Evolutionary conservation across 2,329 filamentous ascomycete genomes (phyloP).

Genomic region (Fusarium pseudocircinatum): DNA sequence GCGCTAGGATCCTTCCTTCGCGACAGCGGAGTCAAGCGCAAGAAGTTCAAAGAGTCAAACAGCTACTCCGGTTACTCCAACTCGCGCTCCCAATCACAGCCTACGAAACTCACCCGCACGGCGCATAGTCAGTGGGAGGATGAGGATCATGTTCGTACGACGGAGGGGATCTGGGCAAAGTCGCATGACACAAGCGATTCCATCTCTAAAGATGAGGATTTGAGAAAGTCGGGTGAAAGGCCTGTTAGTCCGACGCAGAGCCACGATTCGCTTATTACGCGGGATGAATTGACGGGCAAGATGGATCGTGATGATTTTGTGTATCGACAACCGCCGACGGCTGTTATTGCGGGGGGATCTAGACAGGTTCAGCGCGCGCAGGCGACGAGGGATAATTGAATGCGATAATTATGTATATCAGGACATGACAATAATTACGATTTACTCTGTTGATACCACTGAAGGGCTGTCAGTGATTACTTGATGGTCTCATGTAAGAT

Average conservation of each 20-base stretch:
- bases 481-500: background rate
- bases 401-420: background rate
- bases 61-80: slow-evolving; percentile 43
- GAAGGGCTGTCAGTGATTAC: background rate
- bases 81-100: slow-evolving; percentile 37
- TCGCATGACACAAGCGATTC: slow-evolving; percentile 34
- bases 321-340: slow-evolving; percentile 21
- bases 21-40: slow-evolving; percentile 86
- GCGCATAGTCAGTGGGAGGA: slow-evolving; percentile 41
- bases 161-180: slow-evolving; percentile 40
- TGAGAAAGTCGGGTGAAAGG: slow-evolving; percentile 24
- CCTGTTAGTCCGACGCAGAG: slow-evolving; percentile 42
- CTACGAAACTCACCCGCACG: slow-evolving; percentile 34
- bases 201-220: slow-evolving; percentile 32
- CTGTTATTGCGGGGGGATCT: slow-evolving; percentile 26
- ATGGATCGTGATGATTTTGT: slow-evolving; percentile 21
- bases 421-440: background rate
- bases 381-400: slow-evolving; percentile 1
- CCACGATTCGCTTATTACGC: slow-evolving; percentile 42
- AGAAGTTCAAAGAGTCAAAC: slow-evolving; percentile 74
- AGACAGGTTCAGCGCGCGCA: slow-evolving; percentile 32
- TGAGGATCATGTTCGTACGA: slow-evolving; percentile 33
- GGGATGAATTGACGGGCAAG: slow-evolving; percentile 31
- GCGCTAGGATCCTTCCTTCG: slow-evolving; percentile 90
- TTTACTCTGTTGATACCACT: slow-evolving; percentile 10